Evolutionary conservation across 768 basidiomycete genomes (phyloP).

Genomic region (Grammothele lineata): DNA sequence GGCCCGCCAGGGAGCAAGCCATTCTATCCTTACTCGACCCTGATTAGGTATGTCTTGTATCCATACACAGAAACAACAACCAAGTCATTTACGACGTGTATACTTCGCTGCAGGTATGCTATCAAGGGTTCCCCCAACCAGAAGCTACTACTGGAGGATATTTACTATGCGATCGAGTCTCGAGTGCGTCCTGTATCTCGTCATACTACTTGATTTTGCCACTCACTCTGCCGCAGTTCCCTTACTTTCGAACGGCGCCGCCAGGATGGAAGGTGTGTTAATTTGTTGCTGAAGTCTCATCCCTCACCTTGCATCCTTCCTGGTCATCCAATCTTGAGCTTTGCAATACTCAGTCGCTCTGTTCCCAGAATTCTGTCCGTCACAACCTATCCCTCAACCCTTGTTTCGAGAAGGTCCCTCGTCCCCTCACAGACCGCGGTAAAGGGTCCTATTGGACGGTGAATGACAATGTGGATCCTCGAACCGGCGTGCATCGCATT

Average conservation of each 20-base stretch:
- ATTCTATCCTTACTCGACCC: slow-evolving; percentile 87
- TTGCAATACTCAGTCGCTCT: slow-evolving; percentile 48
- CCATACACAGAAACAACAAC: too few relatives aligned
- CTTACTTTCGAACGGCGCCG: slow-evolving; percentile 83
- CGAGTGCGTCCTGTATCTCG: slow-evolving; percentile 48
- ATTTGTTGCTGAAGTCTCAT: too few relatives aligned
- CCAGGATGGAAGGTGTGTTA: slow-evolving; percentile 88
- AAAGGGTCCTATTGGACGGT: slow-evolving; percentile 94
- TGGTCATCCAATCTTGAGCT: too few relatives aligned
- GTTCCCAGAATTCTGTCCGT: slow-evolving; percentile 76
- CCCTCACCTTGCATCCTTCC: background rate
- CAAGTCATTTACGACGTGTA: too few relatives aligned
- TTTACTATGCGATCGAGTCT: slow-evolving; percentile 89
- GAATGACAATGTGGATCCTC: slow-evolving; percentile 85
- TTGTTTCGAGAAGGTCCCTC: slow-evolving; percentile 87
- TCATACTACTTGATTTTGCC: slow-evolving; percentile 1
- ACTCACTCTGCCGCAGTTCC: slow-evolving; percentile 52
- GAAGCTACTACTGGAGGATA: slow-evolving; percentile 82
- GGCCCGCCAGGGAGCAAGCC: slow-evolving; percentile 88
- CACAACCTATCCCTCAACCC: slow-evolving; percentile 89
- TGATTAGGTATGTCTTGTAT: slow-evolving; percentile 63
- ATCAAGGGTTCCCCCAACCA: slow-evolving; percentile 90
- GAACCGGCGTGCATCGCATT: slow-evolving; percentile 83
- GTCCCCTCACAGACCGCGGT: slow-evolving; percentile 87
- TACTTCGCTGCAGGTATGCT: slow-evolving; percentile 57